Evolutionary conservation across 2,329 filamentous ascomycete genomes (phyloP).

Genomic region (Fusarium tupiense): DNA sequence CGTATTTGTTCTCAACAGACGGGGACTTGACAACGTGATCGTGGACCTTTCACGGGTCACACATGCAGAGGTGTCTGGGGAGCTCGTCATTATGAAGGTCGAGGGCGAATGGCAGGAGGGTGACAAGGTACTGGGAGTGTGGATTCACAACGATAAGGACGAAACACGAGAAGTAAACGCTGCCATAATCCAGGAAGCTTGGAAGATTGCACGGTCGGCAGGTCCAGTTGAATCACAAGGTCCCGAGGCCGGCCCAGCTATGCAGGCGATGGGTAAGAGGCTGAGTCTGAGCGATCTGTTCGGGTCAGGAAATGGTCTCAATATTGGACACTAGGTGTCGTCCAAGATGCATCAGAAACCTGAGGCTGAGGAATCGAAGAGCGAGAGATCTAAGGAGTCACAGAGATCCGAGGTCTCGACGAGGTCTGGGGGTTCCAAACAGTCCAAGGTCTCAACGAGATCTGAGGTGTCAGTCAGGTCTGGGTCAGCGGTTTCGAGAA

Average conservation of each 20-base stretch:
- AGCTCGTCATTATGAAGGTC: conserved; percentile 62
- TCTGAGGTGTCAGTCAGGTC: neutral
- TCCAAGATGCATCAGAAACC: conserved; percentile 1
- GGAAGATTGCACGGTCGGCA: conserved; percentile 50
- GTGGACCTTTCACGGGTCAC: conserved; percentile 69
- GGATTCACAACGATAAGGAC: conserved; percentile 62
- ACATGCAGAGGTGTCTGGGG: conserved; percentile 70
- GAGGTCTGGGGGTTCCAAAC: neutral
- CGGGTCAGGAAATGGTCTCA: conserved; percentile 44
- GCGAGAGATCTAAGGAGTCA: neutral
- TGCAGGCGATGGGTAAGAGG: conserved; percentile 56
- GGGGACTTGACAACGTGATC: conserved; percentile 75
- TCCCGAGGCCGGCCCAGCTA: conserved; percentile 52
- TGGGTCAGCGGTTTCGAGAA: neutral
- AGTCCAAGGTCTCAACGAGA: neutral
- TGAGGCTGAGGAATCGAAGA: neutral
- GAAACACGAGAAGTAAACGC: conserved; percentile 55
- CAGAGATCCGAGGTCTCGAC: neutral
- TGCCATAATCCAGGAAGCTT: conserved; percentile 55
- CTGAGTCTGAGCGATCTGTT: conserved; percentile 60
- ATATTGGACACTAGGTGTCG: conserved; percentile 31
- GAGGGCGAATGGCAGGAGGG: conserved; percentile 48
- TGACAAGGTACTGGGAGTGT: conserved; percentile 61
- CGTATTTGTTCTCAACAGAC: conserved; percentile 79
- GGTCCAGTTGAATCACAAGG: conserved; percentile 44